phyloP scores from a whole-genome alignment of 2,329 filamentous ascomycete species.

The Diaporthe amygdali region DNA sequence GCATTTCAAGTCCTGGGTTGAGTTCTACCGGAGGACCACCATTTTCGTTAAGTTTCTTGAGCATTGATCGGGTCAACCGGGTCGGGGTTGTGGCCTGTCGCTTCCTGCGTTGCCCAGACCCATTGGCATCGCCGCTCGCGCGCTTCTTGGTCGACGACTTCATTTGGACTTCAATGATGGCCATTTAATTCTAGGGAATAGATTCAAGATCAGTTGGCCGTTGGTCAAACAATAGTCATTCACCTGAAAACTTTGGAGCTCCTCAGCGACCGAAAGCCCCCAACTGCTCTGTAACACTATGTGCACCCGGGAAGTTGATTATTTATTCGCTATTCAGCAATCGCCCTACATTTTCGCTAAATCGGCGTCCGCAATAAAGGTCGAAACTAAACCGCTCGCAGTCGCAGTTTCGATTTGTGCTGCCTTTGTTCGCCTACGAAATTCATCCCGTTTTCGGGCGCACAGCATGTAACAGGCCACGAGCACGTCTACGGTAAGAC shows the following conservation, averaged over 20 bases:
- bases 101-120: background rate
- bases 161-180: background rate
- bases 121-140: background rate
- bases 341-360: too few relatives aligned
- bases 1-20: constrained; percentile 9
- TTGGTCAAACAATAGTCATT: background rate
- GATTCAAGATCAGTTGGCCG: too few relatives aligned
- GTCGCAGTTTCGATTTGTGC: background rate
- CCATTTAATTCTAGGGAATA: background rate
- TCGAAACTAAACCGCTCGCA: background rate
- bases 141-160: constrained; percentile 3
- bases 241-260: background rate
- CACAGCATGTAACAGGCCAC: background rate
- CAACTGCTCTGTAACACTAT: background rate
- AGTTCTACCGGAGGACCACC: background rate
- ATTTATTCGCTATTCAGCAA: too few relatives aligned
- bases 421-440: background rate
- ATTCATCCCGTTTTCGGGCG: background rate
- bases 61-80: constrained; percentile 12
- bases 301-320: background rate
- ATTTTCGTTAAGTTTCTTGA: constrained; percentile 3
- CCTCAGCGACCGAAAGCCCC: background rate
- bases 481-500: background rate
- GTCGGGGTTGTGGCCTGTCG: background rate
- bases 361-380: background rate